These are phyloP conservation scores for Microsporum audouinii DNA, from an alignment of 2,329 filamentous ascomycete genomes.

Conservation along the genomic window DNA sequence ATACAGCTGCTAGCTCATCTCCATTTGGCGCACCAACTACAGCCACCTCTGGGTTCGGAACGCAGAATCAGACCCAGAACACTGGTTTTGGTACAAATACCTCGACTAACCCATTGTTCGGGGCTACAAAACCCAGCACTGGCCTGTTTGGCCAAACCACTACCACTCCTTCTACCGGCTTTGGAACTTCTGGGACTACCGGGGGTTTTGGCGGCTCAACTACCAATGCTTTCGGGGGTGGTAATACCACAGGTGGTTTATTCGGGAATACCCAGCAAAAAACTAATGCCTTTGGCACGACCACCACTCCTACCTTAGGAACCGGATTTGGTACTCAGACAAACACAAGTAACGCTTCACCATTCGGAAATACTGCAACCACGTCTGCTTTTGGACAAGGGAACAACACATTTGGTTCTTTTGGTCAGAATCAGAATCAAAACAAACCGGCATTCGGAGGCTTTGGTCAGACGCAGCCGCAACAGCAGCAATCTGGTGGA, in stretches of 20 bases:
- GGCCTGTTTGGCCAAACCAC: conserved; percentile 26
- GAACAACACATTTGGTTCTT: conserved; percentile 34
- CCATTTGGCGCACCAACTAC: conserved; percentile 30
- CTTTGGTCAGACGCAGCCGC: conserved; percentile 29
- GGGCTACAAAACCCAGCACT: conserved; percentile 32
- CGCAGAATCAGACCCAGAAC: conserved; percentile 23
- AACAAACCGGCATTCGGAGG: conserved; percentile 26
- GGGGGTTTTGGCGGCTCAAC: conserved; percentile 26
- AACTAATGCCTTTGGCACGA: conserved; percentile 28
- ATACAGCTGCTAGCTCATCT: conserved; percentile 28
- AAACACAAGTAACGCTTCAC: conserved; percentile 27
- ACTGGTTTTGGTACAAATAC: conserved; percentile 27
- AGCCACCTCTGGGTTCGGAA: conserved; percentile 34
- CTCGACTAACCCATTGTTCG: conserved; percentile 33
- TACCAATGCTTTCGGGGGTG: conserved; percentile 19
- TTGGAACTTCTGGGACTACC: conserved; percentile 26
- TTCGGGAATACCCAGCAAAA: conserved; percentile 34
- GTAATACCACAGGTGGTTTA: conserved; percentile 27
- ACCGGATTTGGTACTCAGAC: conserved; percentile 27
- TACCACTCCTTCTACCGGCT: conserved; percentile 28
- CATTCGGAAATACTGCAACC: conserved; percentile 31
- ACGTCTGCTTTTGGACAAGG: conserved; percentile 36
- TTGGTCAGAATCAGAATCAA: conserved; percentile 33
- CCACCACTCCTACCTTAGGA: conserved; percentile 23
- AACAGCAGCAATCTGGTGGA: conserved; percentile 26